A percentile compares a stretch with the other conserved stretches of the same genome.
phyloP scores from a whole-genome alignment of 306 rosid genomes.

The Pyrus bretschneideri region DNA sequence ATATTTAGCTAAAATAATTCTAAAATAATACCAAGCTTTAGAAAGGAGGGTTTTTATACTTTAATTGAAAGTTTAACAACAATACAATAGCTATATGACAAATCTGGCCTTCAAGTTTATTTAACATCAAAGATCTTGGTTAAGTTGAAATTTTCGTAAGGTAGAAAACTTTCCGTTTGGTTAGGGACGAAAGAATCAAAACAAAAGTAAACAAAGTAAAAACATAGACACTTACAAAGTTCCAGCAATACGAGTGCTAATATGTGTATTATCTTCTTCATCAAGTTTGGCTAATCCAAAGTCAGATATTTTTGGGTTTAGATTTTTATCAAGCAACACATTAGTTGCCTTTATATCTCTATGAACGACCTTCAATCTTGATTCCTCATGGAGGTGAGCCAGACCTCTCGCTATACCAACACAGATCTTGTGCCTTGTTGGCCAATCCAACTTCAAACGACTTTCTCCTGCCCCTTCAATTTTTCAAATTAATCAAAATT shows the following conservation, averaged over 20 bases:
- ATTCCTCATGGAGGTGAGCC: slow-evolving; percentile 33
- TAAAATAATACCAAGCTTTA: neutral
- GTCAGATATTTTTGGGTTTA: slow-evolving; percentile 30
- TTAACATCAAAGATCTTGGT: neutral
- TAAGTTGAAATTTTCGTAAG: neutral
- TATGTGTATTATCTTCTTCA: slow-evolving; percentile 35
- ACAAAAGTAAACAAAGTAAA: neutral
- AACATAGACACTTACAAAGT: slow-evolving; percentile 17
- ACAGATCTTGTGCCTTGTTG: slow-evolving; percentile 22
- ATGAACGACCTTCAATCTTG: slow-evolving; percentile 35
- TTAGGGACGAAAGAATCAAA: neutral
- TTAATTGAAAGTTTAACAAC: neutral
- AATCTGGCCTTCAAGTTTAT: neutral
- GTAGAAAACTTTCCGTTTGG: neutral
- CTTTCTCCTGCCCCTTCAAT: slow-evolving; percentile 9
- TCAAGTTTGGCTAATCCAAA: slow-evolving; percentile 39
- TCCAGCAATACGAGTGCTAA: slow-evolving; percentile 35
- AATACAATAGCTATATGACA: too few species aligned
- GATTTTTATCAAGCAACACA: slow-evolving; percentile 32
- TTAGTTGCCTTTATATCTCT: slow-evolving; percentile 47
- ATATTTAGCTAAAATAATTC: neutral
- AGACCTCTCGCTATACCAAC: slow-evolving; percentile 30
- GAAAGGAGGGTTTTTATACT: neutral
- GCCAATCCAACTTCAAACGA: slow-evolving; percentile 26
- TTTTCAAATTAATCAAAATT: neutral